Evolutionary conservation across 2,329 filamentous ascomycete species (phyloP).

Genomic region (Dendryphion nanum): DNA sequence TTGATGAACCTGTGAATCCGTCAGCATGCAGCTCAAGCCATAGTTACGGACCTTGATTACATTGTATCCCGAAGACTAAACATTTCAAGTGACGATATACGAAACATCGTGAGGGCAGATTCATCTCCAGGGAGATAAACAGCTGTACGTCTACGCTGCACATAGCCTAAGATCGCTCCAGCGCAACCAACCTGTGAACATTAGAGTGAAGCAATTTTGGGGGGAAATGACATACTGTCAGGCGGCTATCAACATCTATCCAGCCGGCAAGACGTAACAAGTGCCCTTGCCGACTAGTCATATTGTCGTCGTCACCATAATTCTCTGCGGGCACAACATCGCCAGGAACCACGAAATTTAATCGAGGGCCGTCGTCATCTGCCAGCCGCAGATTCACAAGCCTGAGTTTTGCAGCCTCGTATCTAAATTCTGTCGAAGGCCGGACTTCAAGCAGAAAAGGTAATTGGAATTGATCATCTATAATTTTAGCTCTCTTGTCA

Average conservation of each 20-base stretch:
- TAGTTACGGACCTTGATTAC: slow-evolving; percentile 36
- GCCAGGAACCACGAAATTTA: slow-evolving; percentile 63
- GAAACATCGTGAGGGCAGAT: slow-evolving; percentile 55
- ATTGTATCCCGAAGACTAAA: slow-evolving; percentile 67
- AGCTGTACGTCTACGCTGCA: slow-evolving; percentile 66
- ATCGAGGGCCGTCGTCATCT: slow-evolving; percentile 45
- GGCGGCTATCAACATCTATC: slow-evolving; percentile 70
- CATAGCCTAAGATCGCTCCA: slow-evolving; percentile 78
- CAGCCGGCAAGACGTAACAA: slow-evolving; percentile 67
- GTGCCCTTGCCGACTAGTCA: slow-evolving; percentile 60
- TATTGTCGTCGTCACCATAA: slow-evolving; percentile 45
- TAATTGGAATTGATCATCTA: slow-evolving; percentile 52
- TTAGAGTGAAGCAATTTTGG: neutral
- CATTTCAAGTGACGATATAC: slow-evolving; percentile 67
- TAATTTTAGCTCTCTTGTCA: no score
- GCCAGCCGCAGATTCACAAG: slow-evolving; percentile 59
- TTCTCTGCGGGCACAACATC: slow-evolving; percentile 41
- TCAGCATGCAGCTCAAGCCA: neutral
- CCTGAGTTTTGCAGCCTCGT: slow-evolving; percentile 64
- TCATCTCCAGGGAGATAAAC: slow-evolving; percentile 62
- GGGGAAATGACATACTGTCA: slow-evolving; percentile 55
- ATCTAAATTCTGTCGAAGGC: slow-evolving; percentile 70
- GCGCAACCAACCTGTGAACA: slow-evolving; percentile 69
- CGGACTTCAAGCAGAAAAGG: slow-evolving; percentile 66
- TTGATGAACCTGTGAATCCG: slow-evolving; percentile 71